Evolutionary conservation across 2,329 filamentous ascomycete species (phyloP), one percentile per base, ranked within the genome.

Genomic region (Aureobasidium sp.): DNA sequence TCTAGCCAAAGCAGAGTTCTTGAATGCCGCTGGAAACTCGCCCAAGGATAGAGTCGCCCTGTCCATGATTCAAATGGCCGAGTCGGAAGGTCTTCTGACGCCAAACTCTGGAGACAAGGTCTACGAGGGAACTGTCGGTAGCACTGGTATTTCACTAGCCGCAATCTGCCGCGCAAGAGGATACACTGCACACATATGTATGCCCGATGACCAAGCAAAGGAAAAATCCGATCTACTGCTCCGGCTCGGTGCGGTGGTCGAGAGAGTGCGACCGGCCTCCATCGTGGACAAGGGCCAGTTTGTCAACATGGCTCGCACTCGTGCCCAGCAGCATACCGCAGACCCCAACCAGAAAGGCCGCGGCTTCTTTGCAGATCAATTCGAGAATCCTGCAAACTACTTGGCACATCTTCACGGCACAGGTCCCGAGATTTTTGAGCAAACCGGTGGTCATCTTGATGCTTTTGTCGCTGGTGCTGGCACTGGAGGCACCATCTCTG

Each of bases 91-190:
- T 2, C 74, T 90, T 16, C 72, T 98, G 40, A 79, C 77, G 0
- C 91, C 93, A 0, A 76, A 86, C 60, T 84, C 86, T 19, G 91
- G 91, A 57, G 93, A 98, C 68, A 94, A 88, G 38, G 90, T 98
- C 63, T 98, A 97, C 70, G 93, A 98, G 73, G 93, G 93, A 59
- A 98, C 93, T 1, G 90, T 95, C 14, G 93, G 93, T 56, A 95
- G 88, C 66, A 98, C 93, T 0, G 93, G 93, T 19, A 97, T 98
- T 62, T 96, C 90, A 14, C 78, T 98, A 8, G 93, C 93, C 2
- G 88, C 88, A 0, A 81, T 98, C 47, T 90, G 89, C 45, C 80
- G 90, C 61, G 90, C 93, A 19, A 80, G 84, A 68, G 93, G 93
- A 29, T 97, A 97, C 73, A 80, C 85, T 59, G 90, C 90, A 27